Conservation (phyloP, 345 rosid genomes). For the Euphorbia pulcherrima region DNA sequence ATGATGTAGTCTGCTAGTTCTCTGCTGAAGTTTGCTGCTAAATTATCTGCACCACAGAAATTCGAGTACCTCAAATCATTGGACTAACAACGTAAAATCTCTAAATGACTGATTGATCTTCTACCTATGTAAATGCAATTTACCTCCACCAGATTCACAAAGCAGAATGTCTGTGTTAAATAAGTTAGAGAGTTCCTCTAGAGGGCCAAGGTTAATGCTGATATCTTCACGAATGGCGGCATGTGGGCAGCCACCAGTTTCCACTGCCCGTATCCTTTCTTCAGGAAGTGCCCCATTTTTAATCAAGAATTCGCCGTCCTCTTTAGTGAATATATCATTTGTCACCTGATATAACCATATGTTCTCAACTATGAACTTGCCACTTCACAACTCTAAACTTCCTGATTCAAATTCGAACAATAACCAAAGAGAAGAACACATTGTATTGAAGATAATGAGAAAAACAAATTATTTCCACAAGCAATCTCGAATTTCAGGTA, state of each 20-base stretch:
- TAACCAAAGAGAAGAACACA: background rate
- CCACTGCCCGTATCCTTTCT: conserved; percentile 89
- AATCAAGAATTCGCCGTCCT: conserved; percentile 92
- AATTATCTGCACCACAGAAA: conserved; percentile 58
- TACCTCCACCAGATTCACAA: conserved; percentile 98
- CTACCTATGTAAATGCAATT: background rate
- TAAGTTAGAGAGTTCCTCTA: conserved; percentile 84
- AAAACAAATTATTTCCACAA: background rate
- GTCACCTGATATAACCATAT: conserved; percentile 56
- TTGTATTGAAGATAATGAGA: background rate
- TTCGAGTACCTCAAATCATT: background rate
- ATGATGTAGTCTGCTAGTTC: conserved; percentile 93
- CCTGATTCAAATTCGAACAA: background rate
- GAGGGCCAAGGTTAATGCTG: conserved; percentile 95
- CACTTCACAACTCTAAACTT: background rate
- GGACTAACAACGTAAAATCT: background rate
- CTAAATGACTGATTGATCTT: background rate
- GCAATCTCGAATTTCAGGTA: too few relatives aligned
- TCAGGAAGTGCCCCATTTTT: conserved; percentile 87
- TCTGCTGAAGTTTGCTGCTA: conserved; percentile 96
- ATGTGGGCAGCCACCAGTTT: conserved; percentile 96
- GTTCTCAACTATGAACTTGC: background rate
- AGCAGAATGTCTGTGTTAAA: conserved; percentile 86
- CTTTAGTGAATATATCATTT: conserved; percentile 95
- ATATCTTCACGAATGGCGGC: conserved; percentile 99